Conservation (phyloP, 768 basidiomycete species). For the Tylopilus vinaceipallidus region DNA sequence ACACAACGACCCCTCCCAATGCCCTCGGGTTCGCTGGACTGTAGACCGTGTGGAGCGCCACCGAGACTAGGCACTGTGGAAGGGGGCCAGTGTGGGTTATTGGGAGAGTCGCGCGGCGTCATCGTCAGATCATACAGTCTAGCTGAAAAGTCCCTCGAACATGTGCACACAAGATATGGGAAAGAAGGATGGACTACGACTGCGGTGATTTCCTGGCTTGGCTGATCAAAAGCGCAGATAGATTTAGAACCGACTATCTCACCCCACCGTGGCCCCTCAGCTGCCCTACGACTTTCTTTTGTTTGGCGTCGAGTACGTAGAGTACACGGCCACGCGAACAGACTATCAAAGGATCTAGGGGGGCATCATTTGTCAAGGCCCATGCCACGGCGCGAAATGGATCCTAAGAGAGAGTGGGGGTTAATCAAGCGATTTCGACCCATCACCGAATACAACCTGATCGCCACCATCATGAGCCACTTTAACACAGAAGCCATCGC, state of each 20-base stretch:
- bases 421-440: slow-evolving; percentile 2
- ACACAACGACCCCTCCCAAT: slow-evolving; percentile 58
- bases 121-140: slow-evolving; percentile 64
- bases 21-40: slow-evolving; percentile 59
- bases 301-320: slow-evolving; percentile 51
- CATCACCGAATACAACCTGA: slow-evolving; percentile 13
- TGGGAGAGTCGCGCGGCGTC: slow-evolving; percentile 31
- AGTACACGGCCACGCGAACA: slow-evolving; percentile 54
- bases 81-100: slow-evolving; percentile 63
- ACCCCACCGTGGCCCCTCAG: slow-evolving; percentile 76
- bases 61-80: slow-evolving; percentile 48
- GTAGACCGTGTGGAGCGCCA: slow-evolving; percentile 69
- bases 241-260: slow-evolving; percentile 27
- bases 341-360: slow-evolving; percentile 58
- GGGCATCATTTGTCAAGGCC: slow-evolving; percentile 46
- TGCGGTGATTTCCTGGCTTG: slow-evolving; percentile 59
- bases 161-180: slow-evolving; percentile 64
- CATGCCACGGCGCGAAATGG: slow-evolving; percentile 48
- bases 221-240: slow-evolving; percentile 5
- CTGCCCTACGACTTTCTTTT: slow-evolving; percentile 40
- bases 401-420: slow-evolving; percentile 13
- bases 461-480: slow-evolving; percentile 30
- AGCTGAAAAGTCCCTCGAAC: slow-evolving; percentile 68
- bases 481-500: slow-evolving; percentile 31
- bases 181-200: slow-evolving; percentile 60